phyloP scores from a whole-genome alignment of 2,329 filamentous ascomycete species.

The Pleomassaria siparia region DNA sequence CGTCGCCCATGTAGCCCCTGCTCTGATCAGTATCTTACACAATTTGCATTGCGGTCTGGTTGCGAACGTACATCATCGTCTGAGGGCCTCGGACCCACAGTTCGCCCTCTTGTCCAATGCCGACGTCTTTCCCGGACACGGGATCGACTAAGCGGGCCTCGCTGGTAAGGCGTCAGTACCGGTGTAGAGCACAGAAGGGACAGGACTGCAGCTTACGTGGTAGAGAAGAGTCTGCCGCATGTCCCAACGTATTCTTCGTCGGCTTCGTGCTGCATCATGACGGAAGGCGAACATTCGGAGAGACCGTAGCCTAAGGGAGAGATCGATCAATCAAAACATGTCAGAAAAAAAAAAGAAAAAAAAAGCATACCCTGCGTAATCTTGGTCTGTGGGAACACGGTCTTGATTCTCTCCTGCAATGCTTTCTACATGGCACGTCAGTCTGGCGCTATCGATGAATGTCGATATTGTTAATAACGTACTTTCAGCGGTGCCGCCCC shows the following conservation, averaged over 20 bases:
- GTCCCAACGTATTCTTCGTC: slow-evolving; percentile 12
- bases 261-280: slow-evolving; percentile 11
- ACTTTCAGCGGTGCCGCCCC: slow-evolving; percentile 13
- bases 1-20: slow-evolving; percentile 11
- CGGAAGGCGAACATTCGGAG: slow-evolving; percentile 11
- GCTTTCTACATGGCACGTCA: slow-evolving; percentile 2
- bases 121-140: slow-evolving; percentile 24
- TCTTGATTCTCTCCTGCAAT: slow-evolving; percentile 10
- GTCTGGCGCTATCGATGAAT: neutral
- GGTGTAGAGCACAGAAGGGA: neutral
- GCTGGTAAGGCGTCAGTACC: slow-evolving; percentile 19
- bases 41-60: neutral
- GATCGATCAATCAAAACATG: neutral
- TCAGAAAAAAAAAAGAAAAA: neutral
- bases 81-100: slow-evolving; percentile 26
- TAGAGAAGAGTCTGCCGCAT: slow-evolving; percentile 7
- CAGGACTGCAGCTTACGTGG: slow-evolving; percentile 1
- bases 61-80: slow-evolving; percentile 9
- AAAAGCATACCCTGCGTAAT: slow-evolving; percentile 6
- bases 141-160: slow-evolving; percentile 29
- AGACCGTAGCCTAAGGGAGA: slow-evolving; percentile 9
- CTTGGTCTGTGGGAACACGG: slow-evolving; percentile 10
- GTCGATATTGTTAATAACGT: neutral
- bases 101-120: slow-evolving; percentile 26
- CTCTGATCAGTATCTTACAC: neutral